phyloP scores from a whole-genome alignment of 805 yeast species.

The Yarrowia yakushimensis region DNA sequence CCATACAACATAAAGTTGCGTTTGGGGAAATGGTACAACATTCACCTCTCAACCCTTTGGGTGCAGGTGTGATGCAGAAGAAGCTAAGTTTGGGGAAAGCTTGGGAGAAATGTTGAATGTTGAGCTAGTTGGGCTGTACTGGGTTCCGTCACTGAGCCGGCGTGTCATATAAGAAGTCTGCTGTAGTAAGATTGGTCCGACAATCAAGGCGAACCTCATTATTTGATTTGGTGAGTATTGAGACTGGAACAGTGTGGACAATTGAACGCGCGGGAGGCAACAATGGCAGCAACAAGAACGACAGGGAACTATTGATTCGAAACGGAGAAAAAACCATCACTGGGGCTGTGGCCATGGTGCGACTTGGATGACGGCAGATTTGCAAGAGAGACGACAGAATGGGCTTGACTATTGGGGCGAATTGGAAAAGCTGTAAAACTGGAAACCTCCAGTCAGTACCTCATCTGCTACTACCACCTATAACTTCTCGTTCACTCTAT shows the following conservation, averaged over 20 bases:
- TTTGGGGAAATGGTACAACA: conserved; percentile 11
- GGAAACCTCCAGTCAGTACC: neutral
- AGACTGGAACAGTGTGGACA: neutral
- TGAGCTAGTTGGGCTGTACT: conserved; percentile 24
- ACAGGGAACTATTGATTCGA: neutral
- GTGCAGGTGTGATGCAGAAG: conserved; percentile 1
- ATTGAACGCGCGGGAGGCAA: neutral
- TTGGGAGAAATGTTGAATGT: conserved; percentile 25
- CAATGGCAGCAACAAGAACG: neutral
- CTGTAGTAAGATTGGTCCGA: conserved; percentile 15
- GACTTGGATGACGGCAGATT: too few relatives aligned
- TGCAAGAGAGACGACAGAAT: neutral
- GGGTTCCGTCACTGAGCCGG: conserved; percentile 17
- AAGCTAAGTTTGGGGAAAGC: conserved; percentile 22
- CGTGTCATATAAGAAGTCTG: conserved; percentile 22
- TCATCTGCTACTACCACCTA: neutral
- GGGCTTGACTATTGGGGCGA: neutral
- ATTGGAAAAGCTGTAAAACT: neutral
- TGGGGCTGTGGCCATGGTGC: neutral
- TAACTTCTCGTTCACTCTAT: neutral
- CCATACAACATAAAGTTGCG: conserved; percentile 20
- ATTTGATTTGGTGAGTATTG: conserved; percentile 4
- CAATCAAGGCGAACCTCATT: conserved; percentile 18
- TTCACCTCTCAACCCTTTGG: conserved; percentile 9
- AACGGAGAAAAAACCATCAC: neutral